Conservation (phyloP, 129 eudicot genomes). For the Artemisia tridentata region DNA sequence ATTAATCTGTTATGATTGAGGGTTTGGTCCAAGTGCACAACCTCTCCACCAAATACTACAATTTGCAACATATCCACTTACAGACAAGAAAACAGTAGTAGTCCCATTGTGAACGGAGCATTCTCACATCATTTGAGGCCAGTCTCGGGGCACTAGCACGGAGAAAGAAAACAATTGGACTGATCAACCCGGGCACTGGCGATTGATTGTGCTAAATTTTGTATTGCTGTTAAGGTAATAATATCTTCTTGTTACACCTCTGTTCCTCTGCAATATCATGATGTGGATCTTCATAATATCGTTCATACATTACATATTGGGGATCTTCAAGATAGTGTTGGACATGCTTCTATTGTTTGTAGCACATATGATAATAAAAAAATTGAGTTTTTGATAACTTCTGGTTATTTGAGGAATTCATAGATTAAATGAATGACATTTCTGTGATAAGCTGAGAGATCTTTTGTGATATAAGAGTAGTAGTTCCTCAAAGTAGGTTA, state of each 20-base stretch:
- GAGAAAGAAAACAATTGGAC: conserved; percentile 82
- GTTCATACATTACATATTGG: too few relatives aligned
- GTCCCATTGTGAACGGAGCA: conserved; percentile 50
- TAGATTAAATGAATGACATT: too few relatives aligned
- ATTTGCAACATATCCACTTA: conserved; percentile 36
- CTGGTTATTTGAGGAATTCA: too few relatives aligned
- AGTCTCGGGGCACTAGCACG: conserved; percentile 62
- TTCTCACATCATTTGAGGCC: conserved; percentile 66
- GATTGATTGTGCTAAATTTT: conserved; percentile 80
- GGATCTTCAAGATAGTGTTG: too few relatives aligned
- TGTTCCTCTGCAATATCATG: too few relatives aligned
- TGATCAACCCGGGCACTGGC: conserved; percentile 78
- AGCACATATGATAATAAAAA: too few relatives aligned
- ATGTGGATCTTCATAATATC: not conserved
- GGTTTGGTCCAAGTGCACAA: conserved; percentile 46
- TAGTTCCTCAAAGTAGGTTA: too few relatives aligned
- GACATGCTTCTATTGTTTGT: too few relatives aligned
- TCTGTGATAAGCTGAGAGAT: too few relatives aligned
- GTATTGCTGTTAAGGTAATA: conserved; percentile 58
- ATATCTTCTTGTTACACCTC: not conserved
- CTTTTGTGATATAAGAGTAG: too few relatives aligned
- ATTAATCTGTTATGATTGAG: conserved; percentile 39
- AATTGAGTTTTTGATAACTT: too few relatives aligned
- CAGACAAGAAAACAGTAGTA: conserved; percentile 52
- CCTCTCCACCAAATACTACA: conserved; percentile 53